Evolutionary conservation across 441 rosid genomes (phyloP).

Genomic region (Brassica balearica): DNA sequence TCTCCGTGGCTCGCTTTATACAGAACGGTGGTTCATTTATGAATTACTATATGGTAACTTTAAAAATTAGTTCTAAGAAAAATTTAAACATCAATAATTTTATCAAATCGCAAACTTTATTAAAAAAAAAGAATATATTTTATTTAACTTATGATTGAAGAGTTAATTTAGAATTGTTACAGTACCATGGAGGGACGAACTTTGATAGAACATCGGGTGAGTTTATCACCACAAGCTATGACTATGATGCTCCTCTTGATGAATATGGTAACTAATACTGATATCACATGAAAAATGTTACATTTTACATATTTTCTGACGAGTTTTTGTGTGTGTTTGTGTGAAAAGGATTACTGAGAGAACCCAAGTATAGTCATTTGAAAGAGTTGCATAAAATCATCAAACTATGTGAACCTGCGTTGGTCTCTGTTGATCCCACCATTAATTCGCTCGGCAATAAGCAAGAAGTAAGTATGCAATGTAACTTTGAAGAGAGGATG

Average conservation of each 20-base stretch:
- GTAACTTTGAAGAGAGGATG: conserved; percentile 19
- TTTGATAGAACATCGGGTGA: conserved; percentile 51
- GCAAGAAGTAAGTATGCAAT: conserved; percentile 52
- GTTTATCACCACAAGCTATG: conserved; percentile 35
- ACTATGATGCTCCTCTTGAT: conserved; percentile 42
- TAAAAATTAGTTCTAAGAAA: too few relatives aligned
- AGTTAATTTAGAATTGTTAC: conserved; percentile 11
- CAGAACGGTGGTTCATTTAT: conserved; percentile 61
- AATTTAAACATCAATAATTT: too few relatives aligned
- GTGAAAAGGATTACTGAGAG: conserved; percentile 53
- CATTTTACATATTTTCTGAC: background rate
- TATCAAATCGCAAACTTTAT: background rate
- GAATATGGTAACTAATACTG: conserved; percentile 37
- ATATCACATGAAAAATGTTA: background rate
- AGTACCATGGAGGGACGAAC: conserved; percentile 48
- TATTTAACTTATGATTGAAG: background rate
- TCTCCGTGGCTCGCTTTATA: conserved; percentile 63
- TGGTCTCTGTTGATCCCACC: conserved; percentile 57
- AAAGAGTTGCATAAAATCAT: conserved; percentile 62
- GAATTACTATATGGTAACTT: conserved; percentile 75
- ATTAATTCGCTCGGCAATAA: conserved; percentile 52
- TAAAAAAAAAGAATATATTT: background rate
- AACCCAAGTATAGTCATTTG: conserved; percentile 67
- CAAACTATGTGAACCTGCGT: conserved; percentile 60
- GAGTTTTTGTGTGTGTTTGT: background rate